Evolutionary conservation across 305 asterid genomes (phyloP).

Genomic region (Plantago rigida): DNA sequence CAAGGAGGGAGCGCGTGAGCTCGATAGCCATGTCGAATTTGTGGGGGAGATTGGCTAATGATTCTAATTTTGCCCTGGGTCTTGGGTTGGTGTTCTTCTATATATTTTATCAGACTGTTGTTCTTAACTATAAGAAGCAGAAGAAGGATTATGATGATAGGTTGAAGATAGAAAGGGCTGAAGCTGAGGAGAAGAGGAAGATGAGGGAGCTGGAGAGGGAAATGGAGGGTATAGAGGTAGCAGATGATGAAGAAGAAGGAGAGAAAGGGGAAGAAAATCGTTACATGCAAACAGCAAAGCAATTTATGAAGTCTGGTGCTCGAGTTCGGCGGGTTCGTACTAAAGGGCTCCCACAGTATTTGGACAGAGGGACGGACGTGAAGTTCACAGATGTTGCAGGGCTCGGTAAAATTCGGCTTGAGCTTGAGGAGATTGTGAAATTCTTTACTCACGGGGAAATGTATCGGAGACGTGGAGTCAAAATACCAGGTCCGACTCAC

Average conservation of each 20-base stretch:
- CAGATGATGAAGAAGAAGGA: conserved; percentile 56
- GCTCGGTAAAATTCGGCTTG: conserved; percentile 88
- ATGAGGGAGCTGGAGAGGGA: conserved; percentile 74
- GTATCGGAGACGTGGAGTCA: conserved; percentile 93
- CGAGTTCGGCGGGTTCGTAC: conserved; percentile 63
- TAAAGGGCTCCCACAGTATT: conserved; percentile 70
- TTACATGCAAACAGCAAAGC: conserved; percentile 61
- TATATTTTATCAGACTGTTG: conserved; percentile 67
- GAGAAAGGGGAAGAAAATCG: conserved; percentile 63
- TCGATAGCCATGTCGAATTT: conserved; percentile 46
- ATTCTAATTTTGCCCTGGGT: conserved; percentile 52
- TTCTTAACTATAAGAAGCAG: conserved; percentile 72
- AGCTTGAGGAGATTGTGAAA: conserved; percentile 95
- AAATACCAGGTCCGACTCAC: conserved; percentile 61
- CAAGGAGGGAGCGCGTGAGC: conserved; percentile 43
- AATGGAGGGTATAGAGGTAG: conserved; percentile 48
- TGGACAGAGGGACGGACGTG: conserved; percentile 79
- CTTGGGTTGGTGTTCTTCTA: conserved; percentile 75
- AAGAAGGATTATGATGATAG: conserved; percentile 92
- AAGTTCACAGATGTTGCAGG: conserved; percentile 96
- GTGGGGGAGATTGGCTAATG: conserved; percentile 67
- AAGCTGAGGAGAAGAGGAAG: conserved; percentile 88
- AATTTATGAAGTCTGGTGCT: conserved; percentile 93
- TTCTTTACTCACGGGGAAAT: conserved; percentile 94
- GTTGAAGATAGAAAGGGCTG: conserved; percentile 80